These are phyloP conservation scores for Knufia fluminis DNA, from an alignment of 2,329 filamentous ascomycete species.

Conservation along the genomic window DNA sequence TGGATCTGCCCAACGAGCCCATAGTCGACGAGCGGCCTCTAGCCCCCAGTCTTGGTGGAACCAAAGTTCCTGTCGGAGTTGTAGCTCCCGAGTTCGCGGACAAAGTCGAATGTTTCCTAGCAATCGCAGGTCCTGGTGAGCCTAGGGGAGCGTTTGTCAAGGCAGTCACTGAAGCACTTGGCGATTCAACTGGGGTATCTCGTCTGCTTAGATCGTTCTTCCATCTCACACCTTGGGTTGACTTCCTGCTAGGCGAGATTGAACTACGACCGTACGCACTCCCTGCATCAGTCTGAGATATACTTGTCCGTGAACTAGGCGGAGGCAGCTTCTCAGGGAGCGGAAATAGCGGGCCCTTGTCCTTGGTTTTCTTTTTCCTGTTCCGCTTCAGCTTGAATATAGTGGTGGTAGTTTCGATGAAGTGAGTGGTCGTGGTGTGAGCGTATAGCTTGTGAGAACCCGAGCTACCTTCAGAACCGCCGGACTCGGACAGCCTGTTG, in stretches of 20 bases:
- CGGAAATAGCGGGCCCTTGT: conserved; percentile 72
- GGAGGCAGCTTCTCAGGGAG: conserved; percentile 64
- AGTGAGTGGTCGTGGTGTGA: conserved; percentile 55
- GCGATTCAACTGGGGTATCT: conserved; percentile 36
- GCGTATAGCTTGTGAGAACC: conserved; percentile 54
- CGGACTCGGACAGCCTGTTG: conserved; percentile 71
- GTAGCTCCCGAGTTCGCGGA: conserved; percentile 58
- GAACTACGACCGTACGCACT: conserved; percentile 31
- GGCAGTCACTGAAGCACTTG: conserved; percentile 45
- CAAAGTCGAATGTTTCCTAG: conserved; percentile 52
- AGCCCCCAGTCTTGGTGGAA: conserved; percentile 49
- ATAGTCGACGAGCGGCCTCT: conserved; percentile 81
- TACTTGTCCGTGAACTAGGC: conserved; percentile 33
- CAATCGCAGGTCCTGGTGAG: conserved; percentile 36
- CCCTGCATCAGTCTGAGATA: conserved; percentile 25
- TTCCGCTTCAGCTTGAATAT: conserved; percentile 70
- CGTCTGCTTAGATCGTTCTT: conserved; percentile 12
- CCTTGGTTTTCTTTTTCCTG: conserved; percentile 50
- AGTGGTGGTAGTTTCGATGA: conserved; percentile 54
- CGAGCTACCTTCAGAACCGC: conserved; percentile 76
- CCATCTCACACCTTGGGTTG: conserved; percentile 19
- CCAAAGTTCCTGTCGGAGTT: conserved; percentile 49
- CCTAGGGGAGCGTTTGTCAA: conserved; percentile 40
- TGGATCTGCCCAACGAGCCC: conserved; percentile 68
- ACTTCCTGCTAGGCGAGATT: conserved; percentile 22